Base-by-base conservation (phyloP, 2,329 filamentous ascomycete genomes). In the Alternaria ventricosa region DNA sequence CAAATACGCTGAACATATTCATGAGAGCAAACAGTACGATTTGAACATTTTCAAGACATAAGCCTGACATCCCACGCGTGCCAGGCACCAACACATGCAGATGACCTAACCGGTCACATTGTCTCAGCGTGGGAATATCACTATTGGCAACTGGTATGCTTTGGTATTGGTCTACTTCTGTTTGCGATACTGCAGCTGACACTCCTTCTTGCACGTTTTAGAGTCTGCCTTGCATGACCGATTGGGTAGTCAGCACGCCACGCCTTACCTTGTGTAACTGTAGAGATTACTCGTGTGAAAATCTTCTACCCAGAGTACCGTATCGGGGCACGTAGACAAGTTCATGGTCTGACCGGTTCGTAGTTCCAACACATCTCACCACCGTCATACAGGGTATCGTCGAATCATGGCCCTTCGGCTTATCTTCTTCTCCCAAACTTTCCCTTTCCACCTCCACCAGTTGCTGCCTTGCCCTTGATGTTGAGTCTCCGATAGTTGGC, bases 401-500 rank as follows among this genome's bases (percentile, higher is more conserved):
- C 47, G 13, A 18, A 59, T 55, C 33, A 43, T 51, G 12, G 23
- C 13, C n/a, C n/a, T 43, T 55, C 25, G 7, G 30, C 43, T 51
- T 61, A 76, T 64, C 71, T 70, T 63, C 73, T 73, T 45, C 72
- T 70, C 20, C 83, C 81, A 67, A 78, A 79, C 62, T 78, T 76
- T 3, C 83, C 82, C 53, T 80, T 81, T 20, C 78, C 79, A 54
- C 73, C 71, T 20, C 78, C 79, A 51, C 72, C 71, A 13, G 59
- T 75, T 65, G 76, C 78, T 45, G 81, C 82, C 71, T 84, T 83
- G 64, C 82, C 82, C 75, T 84, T 85, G 74, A 86, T 85, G 64
- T 86, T 86, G 28, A 86, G 78, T 63, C 72, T 78, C 18, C 81
- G 78, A 67, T 81, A 85, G 59, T 86, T 86, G 23, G 83, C 81